phyloP scores from a whole-genome alignment of 2,329 filamentous ascomycete species.

The Fusarium xylarioides region DNA sequence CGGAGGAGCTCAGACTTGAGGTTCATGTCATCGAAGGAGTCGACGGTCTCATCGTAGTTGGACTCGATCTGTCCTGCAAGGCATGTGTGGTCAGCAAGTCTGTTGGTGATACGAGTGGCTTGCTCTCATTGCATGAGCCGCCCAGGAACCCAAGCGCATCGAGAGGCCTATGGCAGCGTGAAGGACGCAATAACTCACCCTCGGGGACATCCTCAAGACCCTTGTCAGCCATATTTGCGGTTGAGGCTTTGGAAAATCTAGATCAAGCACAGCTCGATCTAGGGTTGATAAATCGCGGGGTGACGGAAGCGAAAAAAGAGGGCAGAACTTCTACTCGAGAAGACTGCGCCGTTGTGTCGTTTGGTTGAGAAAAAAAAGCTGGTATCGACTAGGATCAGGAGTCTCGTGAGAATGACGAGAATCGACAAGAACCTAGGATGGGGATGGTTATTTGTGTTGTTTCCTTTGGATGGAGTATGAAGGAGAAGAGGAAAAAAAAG shows the following conservation, averaged over 20 bases:
- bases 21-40: conserved; percentile 98
- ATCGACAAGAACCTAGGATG: conserved; percentile 54
- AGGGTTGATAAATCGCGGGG: conserved; percentile 58
- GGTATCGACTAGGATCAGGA: conserved; percentile 57
- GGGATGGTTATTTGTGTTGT: conserved; percentile 45
- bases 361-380: conserved; percentile 38
- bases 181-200: conserved; percentile 68
- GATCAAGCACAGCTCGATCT: conserved; percentile 84
- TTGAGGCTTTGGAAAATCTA: conserved; percentile 63
- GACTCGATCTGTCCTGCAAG: conserved; percentile 95
- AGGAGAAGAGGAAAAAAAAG: conserved; percentile 50
- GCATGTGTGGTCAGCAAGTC: conserved; percentile 34
- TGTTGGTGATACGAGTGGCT: background rate
- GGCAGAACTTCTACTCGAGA: conserved; percentile 48
- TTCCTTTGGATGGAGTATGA: conserved; percentile 43
- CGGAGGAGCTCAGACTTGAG: conserved; percentile 97
- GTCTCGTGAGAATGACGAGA: conserved; percentile 58
- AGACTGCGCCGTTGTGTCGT: conserved; percentile 45
- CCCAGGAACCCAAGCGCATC: conserved; percentile 8
- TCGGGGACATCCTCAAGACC: conserved; percentile 98
- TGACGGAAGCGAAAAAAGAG: conserved; percentile 47
- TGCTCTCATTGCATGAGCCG: background rate
- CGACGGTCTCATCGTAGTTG: conserved; percentile 99
- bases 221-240: conserved; percentile 99
- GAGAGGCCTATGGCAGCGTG: background rate